Conservation (phyloP, 345 rosid species). For the Crucihimalaya himalaica region DNA sequence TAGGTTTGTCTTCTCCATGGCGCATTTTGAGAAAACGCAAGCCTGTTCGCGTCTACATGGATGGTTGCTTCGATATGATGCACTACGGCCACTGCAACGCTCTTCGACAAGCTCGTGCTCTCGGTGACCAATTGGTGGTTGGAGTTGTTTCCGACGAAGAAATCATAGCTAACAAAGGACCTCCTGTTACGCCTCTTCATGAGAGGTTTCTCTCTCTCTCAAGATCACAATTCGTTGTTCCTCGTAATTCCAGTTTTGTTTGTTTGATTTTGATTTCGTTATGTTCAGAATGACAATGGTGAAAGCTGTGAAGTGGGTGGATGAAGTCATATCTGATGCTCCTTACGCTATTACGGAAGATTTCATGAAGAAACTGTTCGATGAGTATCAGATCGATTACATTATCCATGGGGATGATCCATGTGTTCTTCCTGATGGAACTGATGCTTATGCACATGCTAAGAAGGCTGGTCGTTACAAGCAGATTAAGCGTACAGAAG, state of each 20-base stretch:
- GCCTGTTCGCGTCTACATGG: conserved; percentile 90
- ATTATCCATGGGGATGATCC: conserved; percentile 97
- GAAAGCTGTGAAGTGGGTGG: conserved; percentile 95
- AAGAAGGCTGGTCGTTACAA: conserved; percentile 90
- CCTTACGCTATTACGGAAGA: conserved; percentile 90
- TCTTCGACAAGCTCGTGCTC: conserved; percentile 80
- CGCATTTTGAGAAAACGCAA: conserved; percentile 49
- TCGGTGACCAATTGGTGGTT: conserved; percentile 91
- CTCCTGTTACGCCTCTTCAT: conserved; percentile 85
- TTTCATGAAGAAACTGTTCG: conserved; percentile 79
- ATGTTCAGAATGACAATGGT: conserved; percentile 70
- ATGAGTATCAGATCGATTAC: conserved; percentile 83
- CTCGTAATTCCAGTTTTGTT: not conserved
- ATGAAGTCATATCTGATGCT: conserved; percentile 84
- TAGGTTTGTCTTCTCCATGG: conserved; percentile 42
- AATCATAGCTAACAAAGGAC: conserved; percentile 89
- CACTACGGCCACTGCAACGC: conserved; percentile 97
- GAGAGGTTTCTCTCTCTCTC: conserved; percentile 60
- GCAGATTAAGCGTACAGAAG: conserved; percentile 98
- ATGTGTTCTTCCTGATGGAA: conserved; percentile 92
- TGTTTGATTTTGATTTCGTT: conserved; percentile 9
- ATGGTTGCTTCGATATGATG: conserved; percentile 98
- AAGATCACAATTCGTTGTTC: not conserved
- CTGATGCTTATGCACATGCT: conserved; percentile 92
- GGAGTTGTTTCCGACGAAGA: conserved; percentile 95